Evolutionary conservation across 2,329 filamentous ascomycete genomes (phyloP).

Genomic region (Aspergillus spinulosporus): DNA sequence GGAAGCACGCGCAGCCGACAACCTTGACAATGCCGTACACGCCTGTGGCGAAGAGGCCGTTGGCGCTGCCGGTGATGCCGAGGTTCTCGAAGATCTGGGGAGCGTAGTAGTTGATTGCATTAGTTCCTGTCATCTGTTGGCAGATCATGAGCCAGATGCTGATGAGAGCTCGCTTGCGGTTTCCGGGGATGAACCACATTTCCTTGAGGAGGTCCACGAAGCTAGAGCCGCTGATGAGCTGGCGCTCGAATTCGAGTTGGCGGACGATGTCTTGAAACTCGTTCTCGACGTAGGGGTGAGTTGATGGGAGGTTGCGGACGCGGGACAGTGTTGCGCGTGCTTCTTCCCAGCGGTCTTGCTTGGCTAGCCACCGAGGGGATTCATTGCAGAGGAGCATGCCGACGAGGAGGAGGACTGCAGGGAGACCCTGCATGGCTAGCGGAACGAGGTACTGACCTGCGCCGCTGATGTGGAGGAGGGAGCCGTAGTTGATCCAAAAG

Average conservation of each 20-base stretch:
- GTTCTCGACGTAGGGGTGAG: conserved; percentile 57
- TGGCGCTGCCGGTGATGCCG: conserved; percentile 34
- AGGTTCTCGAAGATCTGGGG: conserved; percentile 42
- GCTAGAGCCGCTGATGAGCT: conserved; percentile 11
- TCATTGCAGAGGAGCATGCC: conserved; percentile 66
- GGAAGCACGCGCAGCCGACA: conserved; percentile 38
- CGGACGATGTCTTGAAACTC: conserved; percentile 62
- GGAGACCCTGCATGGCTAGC: conserved; percentile 64
- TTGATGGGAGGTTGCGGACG: conserved; percentile 56
- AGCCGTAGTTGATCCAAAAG: conserved; percentile 59
- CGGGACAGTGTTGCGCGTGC: conserved; percentile 57
- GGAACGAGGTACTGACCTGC: conserved; percentile 52
- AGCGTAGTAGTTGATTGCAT: conserved; percentile 42
- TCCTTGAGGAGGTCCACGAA: conserved; percentile 32
- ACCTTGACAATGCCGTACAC: conserved; percentile 44
- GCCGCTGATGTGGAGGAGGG: conserved; percentile 49
- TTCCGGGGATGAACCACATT: conserved; percentile 37
- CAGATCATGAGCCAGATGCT: conserved; percentile 43
- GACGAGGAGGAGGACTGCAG: conserved; percentile 59
- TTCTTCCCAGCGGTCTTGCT: conserved; percentile 67
- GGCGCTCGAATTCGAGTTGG: conserved; percentile 13
- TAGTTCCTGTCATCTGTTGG: conserved; percentile 44
- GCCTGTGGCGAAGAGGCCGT: conserved; percentile 41
- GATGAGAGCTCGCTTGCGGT: conserved; percentile 40
- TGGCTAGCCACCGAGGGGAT: conserved; percentile 67